phyloP scores from a whole-genome alignment of 306 rosid species.

The Dryas alaskensis region DNA sequence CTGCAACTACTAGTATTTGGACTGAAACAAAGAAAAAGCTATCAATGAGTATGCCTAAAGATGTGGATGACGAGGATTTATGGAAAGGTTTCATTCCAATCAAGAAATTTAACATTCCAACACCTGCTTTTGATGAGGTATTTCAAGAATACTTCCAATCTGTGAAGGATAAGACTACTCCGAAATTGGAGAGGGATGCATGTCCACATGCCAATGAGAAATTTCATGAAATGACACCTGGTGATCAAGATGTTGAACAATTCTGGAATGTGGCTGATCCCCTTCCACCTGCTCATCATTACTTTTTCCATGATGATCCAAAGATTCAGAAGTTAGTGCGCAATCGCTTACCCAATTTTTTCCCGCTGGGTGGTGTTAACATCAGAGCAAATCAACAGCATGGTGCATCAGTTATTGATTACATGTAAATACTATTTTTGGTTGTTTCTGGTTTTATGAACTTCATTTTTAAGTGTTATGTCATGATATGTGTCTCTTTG shows the following conservation, averaged over 20 bases:
- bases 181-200: conserved; percentile 22
- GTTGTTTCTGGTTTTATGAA: neutral
- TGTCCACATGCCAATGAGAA: conserved; percentile 11
- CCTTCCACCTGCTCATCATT: conserved; percentile 63
- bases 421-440: conserved; percentile 47
- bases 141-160: conserved; percentile 60
- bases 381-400: conserved; percentile 44
- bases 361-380: conserved; percentile 51
- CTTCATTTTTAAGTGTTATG: neutral
- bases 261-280: conserved; percentile 40
- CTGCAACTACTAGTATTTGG: conserved; percentile 13
- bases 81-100: conserved; percentile 64
- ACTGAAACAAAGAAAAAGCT: conserved; percentile 26
- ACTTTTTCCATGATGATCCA: conserved; percentile 69
- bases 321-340: conserved; percentile 62
- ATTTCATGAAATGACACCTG: conserved; percentile 22
- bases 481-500: conserved; percentile 12
- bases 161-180: conserved; percentile 33
- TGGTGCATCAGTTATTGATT: conserved; percentile 61
- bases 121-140: conserved; percentile 79
- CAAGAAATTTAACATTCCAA: conserved; percentile 53
- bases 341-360: conserved; percentile 52
- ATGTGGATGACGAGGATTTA: conserved; percentile 48
- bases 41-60: conserved; percentile 16
- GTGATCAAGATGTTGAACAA: conserved; percentile 39